Evolutionary conservation across 441 rosid genomes (phyloP), one percentile per base, ranked within the genome.

Genomic region (Mallotus japonicus): DNA sequence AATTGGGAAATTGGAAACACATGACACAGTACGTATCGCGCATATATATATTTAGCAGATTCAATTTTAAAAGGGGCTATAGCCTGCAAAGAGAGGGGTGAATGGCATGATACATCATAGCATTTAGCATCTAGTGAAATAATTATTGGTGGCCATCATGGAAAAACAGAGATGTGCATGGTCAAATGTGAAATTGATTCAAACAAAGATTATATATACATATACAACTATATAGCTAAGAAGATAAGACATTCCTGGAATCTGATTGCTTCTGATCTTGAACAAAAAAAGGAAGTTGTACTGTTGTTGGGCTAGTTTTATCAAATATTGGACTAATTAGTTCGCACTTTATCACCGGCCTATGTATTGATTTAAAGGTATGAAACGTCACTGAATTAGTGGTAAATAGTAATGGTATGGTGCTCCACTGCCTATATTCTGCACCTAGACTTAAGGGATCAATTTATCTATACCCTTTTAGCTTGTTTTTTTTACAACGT

Each of bases 191-290:
- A 60, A 65, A 60, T 60, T 51, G 24, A 60, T 60, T 67, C 37
- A 40, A 53, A 58, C 44, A 71, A 10, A 76, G 28, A 37, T 17
- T 6, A 5, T 15, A 53, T 17, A 53, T 15, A 53, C 4, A 8
- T 53, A 14, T 42, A 42, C 1, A 42, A 5, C 0, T 42, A 42
- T 42, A 63, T 37, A 24, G 64, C 69, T 75, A 1, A 15, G 67
- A 32, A 40, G 44, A 22, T 22, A 54, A 76, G 79, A 59, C 79
- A 71, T 76, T 65, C 72, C 62, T 51, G 75, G 50, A 47, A 64
- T 75, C 74, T 69, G 24, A 59, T 70, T 22, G 50, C 65, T 70
- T 17, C 58, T 70, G 65, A 49, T 71, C 50, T 70, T 71, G 12
- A 60, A 68, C 54, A 19, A 13, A 22, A 37, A 67, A 15, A 16